These are phyloP conservation scores for Trichosporon sp. DNA, from an alignment of 1,284 basidiomycete species.

Conservation along the genomic window DNA sequence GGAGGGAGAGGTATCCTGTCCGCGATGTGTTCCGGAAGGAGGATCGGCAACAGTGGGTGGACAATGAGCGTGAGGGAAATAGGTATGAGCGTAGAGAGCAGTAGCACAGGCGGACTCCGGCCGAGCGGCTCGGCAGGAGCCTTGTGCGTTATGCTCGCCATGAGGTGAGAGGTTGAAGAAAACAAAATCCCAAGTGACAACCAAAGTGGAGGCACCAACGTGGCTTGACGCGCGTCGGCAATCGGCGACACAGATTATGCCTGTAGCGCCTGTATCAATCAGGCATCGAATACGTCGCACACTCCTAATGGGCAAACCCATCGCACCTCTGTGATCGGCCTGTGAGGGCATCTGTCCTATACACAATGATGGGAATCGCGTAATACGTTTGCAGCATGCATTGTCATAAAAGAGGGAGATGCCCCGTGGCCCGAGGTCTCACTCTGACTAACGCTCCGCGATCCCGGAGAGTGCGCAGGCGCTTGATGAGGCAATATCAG, in stretches of 20 bases:
- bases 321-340: no score
- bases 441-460: no score
- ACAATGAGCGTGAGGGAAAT: slow-evolving; percentile 46
- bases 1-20: slow-evolving; percentile 38
- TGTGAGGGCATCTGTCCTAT: no score
- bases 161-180: not conserved
- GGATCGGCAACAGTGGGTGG: slow-evolving; percentile 48
- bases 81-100: slow-evolving; percentile 46
- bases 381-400: no score
- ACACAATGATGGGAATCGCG: no score
- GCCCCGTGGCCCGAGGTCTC: no score
- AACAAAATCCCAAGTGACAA: not conserved
- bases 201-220: slow-evolving; percentile 1
- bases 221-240: not conserved
- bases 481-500: no score
- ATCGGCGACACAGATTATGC: not conserved
- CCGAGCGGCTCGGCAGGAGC: slow-evolving; percentile 29
- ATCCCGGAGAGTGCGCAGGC: no score
- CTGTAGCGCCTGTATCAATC: no score
- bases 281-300: no score
- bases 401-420: no score
- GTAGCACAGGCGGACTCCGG: slow-evolving; percentile 41
- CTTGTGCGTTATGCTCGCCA: slow-evolving; percentile 5
- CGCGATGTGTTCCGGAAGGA: slow-evolving; percentile 38
- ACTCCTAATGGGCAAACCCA: no score